Percentiles rank a stretch among this genome's conserved stretches.
Conservation (phyloP, 2,329 filamentous ascomycete genomes). For the Mollisia scopiformis region DNA sequence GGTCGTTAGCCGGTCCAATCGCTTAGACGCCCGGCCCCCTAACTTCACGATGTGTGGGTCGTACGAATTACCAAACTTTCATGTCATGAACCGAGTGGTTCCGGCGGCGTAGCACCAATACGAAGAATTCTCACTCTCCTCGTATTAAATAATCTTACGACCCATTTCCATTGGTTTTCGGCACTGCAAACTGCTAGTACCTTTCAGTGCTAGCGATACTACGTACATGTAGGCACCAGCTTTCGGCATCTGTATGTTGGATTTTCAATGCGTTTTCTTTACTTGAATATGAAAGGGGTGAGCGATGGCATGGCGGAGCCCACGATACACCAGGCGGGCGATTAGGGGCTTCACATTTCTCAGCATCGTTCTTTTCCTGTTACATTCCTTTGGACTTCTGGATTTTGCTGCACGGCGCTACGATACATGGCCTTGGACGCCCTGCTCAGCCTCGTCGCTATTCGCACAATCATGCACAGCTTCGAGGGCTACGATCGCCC, state of each 20-base stretch:
- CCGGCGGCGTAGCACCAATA: too few relatives aligned
- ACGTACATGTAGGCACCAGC: too few relatives aligned
- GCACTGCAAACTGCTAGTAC: not conserved
- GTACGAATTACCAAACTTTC: too few relatives aligned
- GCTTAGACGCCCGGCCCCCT: too few relatives aligned
- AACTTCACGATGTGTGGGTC: too few relatives aligned
- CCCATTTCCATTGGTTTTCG: not conserved
- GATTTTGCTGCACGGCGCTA: slow-evolving; percentile 7
- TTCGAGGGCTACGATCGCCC: slow-evolving; percentile 5
- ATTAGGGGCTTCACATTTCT: slow-evolving; percentile 5
- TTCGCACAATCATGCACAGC: slow-evolving; percentile 9
- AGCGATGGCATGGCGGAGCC: slow-evolving; percentile 3
- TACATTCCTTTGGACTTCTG: slow-evolving; percentile 6
- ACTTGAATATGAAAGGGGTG: not conserved
- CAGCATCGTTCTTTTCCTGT: slow-evolving; percentile 1
- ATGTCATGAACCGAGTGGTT: too few relatives aligned
- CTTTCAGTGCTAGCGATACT: not conserved
- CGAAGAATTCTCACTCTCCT: too few relatives aligned
- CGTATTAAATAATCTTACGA: too few relatives aligned
- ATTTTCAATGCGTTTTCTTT: slow-evolving; percentile 3
- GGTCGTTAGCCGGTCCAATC: too few relatives aligned
- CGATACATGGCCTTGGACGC: slow-evolving; percentile 7
- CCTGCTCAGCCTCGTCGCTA: slow-evolving; percentile 2
- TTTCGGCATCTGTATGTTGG: not conserved
- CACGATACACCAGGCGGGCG: slow-evolving; percentile 5